Conservation (phyloP, 768 basidiomycete species). For the Suillus ampliporus region DNA sequence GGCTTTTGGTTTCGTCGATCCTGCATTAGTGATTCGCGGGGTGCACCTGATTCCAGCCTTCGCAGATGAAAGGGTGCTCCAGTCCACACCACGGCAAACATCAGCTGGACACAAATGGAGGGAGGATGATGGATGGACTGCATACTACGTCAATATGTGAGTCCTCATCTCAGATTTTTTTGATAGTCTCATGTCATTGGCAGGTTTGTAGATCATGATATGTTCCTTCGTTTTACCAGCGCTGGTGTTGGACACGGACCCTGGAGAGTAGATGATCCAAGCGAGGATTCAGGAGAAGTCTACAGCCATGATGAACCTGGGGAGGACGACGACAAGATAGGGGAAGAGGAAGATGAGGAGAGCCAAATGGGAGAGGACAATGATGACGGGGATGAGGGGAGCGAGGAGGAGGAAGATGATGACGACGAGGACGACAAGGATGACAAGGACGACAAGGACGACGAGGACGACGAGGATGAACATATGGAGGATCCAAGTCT, state of each 20-base stretch:
- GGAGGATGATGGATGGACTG: slow-evolving; percentile 23
- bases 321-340: not conserved
- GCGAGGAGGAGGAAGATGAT: no score
- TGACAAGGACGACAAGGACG: no score
- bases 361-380: not conserved
- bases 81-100: slow-evolving; percentile 8
- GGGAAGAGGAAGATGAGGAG: not conserved
- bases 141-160: slow-evolving; percentile 37
- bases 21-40: slow-evolving; percentile 42
- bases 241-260: slow-evolving; percentile 34
- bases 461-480: no score
- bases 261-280: no score
- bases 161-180: not conserved
- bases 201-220: slow-evolving; percentile 28
- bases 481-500: no score
- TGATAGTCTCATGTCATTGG: not conserved
- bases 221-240: slow-evolving; percentile 34
- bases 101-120: not conserved
- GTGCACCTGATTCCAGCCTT: slow-evolving; percentile 52
- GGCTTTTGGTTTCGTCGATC: slow-evolving; percentile 54
- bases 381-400: no score
- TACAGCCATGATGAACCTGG: no score
- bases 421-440: no score
- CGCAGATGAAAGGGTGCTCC: slow-evolving; percentile 15
- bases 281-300: no score